Conservation (phyloP, 805 yeast species). For the Tetrapisispora arboricola region DNA sequence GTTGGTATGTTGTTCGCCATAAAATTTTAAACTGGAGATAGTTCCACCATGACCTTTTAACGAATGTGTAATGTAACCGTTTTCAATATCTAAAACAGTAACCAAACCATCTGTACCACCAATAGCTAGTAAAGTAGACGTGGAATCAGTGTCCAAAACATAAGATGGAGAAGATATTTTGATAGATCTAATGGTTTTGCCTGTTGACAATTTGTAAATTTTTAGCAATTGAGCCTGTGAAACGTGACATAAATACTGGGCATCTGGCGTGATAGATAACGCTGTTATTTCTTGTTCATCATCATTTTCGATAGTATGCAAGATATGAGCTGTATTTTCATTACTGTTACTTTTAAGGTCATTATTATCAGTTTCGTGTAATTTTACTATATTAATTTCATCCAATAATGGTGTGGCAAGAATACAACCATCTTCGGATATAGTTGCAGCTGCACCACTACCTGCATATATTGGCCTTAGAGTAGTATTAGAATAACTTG, state of each 20-base stretch:
- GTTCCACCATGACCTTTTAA: conserved; percentile 91
- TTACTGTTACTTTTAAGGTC: too few species aligned
- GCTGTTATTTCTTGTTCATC: conserved; percentile 74
- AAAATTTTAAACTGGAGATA: conserved; percentile 62
- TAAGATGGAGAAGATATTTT: conserved; percentile 73
- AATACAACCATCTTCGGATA: conserved; percentile 49
- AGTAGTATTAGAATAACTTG: conserved; percentile 28
- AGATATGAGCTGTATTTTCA: neutral
- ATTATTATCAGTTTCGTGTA: conserved; percentile 16
- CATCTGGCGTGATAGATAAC: conserved; percentile 68
- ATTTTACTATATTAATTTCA: conserved; percentile 60
- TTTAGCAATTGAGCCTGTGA: conserved; percentile 79
- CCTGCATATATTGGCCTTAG: conserved; percentile 72
- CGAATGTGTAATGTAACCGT: conserved; percentile 80
- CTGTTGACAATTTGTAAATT: conserved; percentile 36
- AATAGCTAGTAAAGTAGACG: conserved; percentile 79
- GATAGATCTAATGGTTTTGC: conserved; percentile 38
- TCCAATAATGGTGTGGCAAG: conserved; percentile 77
- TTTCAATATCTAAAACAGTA: conserved; percentile 84
- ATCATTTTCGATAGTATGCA: conserved; percentile 66
- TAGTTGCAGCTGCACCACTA: conserved; percentile 69
- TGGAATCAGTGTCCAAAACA: conserved; percentile 63
- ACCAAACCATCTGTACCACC: conserved; percentile 94
- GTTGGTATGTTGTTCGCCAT: conserved; percentile 58
- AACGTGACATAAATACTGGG: conserved; percentile 53